Base-by-base conservation (phyloP, 148 eudicot species). In the Camellia granthamiana region DNA sequence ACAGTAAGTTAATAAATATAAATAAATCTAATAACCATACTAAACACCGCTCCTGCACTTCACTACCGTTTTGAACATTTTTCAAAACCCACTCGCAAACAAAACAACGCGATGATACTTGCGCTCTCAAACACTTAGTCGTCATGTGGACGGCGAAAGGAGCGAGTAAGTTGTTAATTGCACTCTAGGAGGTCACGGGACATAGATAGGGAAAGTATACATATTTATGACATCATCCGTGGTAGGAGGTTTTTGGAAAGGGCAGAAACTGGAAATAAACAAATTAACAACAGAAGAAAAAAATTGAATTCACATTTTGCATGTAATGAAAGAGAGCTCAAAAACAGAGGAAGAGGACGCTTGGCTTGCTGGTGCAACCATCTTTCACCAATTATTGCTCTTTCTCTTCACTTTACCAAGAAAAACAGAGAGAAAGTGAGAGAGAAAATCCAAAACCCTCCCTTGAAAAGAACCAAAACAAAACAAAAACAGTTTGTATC, bases 311-410 rank as follows among this genome's bases (percentile, higher is more conserved):
- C 44, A 10, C 9, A 76, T 81, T 82, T 79, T 89, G 92, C 97
- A 92, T 91, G 91, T 66, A 23, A 23, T 23, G 30, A 23, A 23
- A 23, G 30, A 67, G 52, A 79, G 81, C 88, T 81, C 69, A 79
- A 62, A 77, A 84, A 84, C 80, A 81, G 90, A 87, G 92, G 84
- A 79, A 52, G 75, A 6, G 77, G 90, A 88, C 92, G 90, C 88
- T 79, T 91, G 91, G 90, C 91, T 70, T 66, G 69, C 42, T 74
- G 84, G 74, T 74, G 87, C 92, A 88, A 85, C 88, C 87, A 88
- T 83, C 69, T 87, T 65, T 81, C 47, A 83, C 88, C 97, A 85
- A 77, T 85, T 86, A 88, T 88, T 80, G 69, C 66, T 47, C 79
- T 69, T 66, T 79, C 72, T 43, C 42, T 14, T 44, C 69, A 76